A percentile compares a stretch with the other conserved stretches of the same genome.
Conservation (phyloP, 1,284 basidiomycete species). For the Prillingera fragicola region DNA sequence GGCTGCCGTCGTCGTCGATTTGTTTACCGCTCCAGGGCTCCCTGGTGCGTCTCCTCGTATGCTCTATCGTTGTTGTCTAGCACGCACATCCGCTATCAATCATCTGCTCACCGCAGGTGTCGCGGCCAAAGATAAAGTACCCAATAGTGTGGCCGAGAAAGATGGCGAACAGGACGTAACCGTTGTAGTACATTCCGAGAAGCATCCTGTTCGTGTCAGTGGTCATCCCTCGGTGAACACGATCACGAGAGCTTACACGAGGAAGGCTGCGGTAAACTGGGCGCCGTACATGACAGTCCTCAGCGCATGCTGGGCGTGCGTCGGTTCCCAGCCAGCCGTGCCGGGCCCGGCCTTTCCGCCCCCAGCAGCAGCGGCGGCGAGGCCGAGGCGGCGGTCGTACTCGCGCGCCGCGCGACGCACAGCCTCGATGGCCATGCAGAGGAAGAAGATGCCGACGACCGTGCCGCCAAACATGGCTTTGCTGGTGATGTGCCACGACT, state of each 20-base stretch:
- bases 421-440: slow-evolving; percentile 46
- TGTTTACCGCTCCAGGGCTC: too few species aligned
- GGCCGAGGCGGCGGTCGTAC: slow-evolving; percentile 44
- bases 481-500: slow-evolving; percentile 42
- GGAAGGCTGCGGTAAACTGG: slow-evolving; percentile 46
- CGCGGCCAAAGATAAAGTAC: slow-evolving; percentile 37
- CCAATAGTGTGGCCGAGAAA: slow-evolving; percentile 43
- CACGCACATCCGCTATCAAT: slow-evolving; percentile 12
- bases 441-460: slow-evolving; percentile 48
- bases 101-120: slow-evolving; percentile 18
- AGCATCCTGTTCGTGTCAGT: slow-evolving; percentile 30
- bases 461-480: slow-evolving; percentile 46
- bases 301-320: slow-evolving; percentile 43
- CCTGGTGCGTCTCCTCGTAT: too few species aligned
- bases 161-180: slow-evolving; percentile 44
- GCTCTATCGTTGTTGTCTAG: too few species aligned
- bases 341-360: neutral
- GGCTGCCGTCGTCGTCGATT: too few species aligned
- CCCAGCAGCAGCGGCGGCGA: slow-evolving; percentile 1
- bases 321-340: slow-evolving; percentile 1
- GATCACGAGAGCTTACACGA: slow-evolving; percentile 35
- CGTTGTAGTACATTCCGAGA: slow-evolving; percentile 50
- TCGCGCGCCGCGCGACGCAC: slow-evolving; percentile 44
- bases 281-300: slow-evolving; percentile 40
- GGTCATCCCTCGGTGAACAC: neutral